A percentile compares a stretch with the other conserved stretches of the same genome.
These are phyloP conservation scores for Beauveria pseudobassiana DNA, from an alignment of 2,329 filamentous ascomycete genomes.

Conservation along the genomic window DNA sequence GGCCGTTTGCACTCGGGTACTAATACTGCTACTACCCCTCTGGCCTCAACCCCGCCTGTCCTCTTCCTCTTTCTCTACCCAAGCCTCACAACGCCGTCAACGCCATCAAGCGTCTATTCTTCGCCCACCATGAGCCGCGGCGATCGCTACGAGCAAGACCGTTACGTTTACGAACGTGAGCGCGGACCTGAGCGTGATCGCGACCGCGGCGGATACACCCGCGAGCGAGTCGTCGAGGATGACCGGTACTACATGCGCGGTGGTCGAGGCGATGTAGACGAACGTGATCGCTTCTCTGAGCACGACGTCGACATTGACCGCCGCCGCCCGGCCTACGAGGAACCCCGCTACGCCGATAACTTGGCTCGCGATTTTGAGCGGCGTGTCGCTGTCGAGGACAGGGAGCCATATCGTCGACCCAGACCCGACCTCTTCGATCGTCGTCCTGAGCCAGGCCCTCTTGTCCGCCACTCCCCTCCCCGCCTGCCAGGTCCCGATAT, in stretches of 20 bases:
- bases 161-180: constrained; percentile 8
- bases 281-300: constrained; percentile 36
- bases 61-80: neutral
- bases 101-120: neutral
- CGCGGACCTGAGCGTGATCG: constrained; percentile 35
- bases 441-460: constrained; percentile 49
- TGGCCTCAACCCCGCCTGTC: neutral
- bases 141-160: constrained; percentile 12
- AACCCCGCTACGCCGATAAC: constrained; percentile 29
- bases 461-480: constrained; percentile 17
- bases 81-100: neutral
- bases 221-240: constrained; percentile 43
- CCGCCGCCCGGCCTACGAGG: constrained; percentile 49
- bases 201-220: constrained; percentile 21
- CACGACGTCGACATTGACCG: constrained; percentile 29
- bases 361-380: constrained; percentile 36
- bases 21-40: neutral
- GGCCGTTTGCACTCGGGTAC: neutral
- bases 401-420: constrained; percentile 53
- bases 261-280: constrained; percentile 32
- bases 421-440: constrained; percentile 81
- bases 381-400: constrained; percentile 44
- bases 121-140: constrained; percentile 9
- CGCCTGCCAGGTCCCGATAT: constrained; percentile 18
- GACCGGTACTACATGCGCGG: constrained; percentile 38